phyloP scores from a whole-genome alignment of 164 flowering plant species.

The Aristolochia fimbriata region DNA sequence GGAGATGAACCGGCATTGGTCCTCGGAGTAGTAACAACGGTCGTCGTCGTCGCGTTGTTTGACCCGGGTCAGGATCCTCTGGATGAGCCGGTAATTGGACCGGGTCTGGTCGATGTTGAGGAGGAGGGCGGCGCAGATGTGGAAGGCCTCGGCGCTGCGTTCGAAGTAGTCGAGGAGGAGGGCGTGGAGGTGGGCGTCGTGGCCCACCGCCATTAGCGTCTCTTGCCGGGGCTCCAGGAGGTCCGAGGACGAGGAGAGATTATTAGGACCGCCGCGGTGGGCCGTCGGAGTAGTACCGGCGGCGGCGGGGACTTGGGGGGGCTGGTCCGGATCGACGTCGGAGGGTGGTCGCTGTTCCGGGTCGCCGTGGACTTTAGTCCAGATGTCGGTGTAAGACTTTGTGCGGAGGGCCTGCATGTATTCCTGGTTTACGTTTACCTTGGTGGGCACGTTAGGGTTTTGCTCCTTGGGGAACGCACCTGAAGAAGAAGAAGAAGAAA shows the following conservation, averaged over 20 bases:
- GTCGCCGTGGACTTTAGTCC: constrained; percentile 43
- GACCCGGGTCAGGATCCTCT: constrained; percentile 18
- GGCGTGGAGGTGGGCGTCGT: constrained; percentile 20
- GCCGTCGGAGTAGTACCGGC: too few relatives aligned
- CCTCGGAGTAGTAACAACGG: constrained; percentile 14
- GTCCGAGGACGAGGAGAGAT: too few relatives aligned
- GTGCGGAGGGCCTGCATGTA: constrained; percentile 73
- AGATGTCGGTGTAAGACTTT: constrained; percentile 58
- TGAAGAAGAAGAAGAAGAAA: neutral
- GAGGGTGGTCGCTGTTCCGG: too few relatives aligned
- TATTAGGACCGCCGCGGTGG: too few relatives aligned
- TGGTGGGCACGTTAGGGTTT: constrained; percentile 19
- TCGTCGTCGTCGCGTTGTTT: too few relatives aligned
- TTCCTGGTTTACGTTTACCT: constrained; percentile 54
- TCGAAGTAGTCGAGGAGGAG: constrained; percentile 50
- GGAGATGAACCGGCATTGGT: constrained; percentile 14
- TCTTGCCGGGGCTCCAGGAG: constrained; percentile 54
- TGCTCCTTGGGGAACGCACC: constrained; percentile 3
- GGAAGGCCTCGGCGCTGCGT: constrained; percentile 45
- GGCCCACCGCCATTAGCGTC: constrained; percentile 23
- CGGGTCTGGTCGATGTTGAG: constrained; percentile 41
- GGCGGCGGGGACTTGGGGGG: too few relatives aligned
- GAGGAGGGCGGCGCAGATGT: constrained; percentile 42
- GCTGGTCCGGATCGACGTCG: too few relatives aligned
- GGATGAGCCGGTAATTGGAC: constrained; percentile 24